phyloP scores from a whole-genome alignment of 2,329 filamentous ascomycete species.

The Sporothrix globosa region DNA sequence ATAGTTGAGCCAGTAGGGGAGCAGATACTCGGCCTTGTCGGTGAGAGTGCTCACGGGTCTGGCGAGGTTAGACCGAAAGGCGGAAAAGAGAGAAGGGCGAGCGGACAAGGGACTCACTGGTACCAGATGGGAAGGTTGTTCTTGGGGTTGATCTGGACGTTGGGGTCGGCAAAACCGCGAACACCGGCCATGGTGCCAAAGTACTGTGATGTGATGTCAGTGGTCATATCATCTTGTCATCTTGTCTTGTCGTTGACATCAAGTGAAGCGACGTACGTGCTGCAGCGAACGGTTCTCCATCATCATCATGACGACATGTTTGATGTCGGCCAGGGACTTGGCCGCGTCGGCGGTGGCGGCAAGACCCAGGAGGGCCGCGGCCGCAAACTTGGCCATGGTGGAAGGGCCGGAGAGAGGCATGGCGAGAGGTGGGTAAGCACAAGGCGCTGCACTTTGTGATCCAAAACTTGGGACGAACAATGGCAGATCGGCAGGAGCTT shows the following conservation, averaged over 20 bases:
- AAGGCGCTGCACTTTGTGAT: neutral
- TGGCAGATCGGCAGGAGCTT: slow-evolving; percentile 27
- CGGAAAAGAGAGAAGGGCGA: neutral
- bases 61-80: neutral
- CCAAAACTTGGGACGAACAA: neutral
- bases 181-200: slow-evolving; percentile 59
- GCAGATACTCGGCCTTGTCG: slow-evolving; percentile 48
- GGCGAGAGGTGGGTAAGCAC: neutral
- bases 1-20: slow-evolving; percentile 59
- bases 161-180: slow-evolving; percentile 59
- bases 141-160: slow-evolving; percentile 53
- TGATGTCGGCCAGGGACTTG: slow-evolving; percentile 53
- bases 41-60: slow-evolving; percentile 47
- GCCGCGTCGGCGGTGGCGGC: slow-evolving; percentile 39
- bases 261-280: slow-evolving; percentile 38
- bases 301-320: slow-evolving; percentile 63
- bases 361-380: slow-evolving; percentile 33
- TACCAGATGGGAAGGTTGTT: slow-evolving; percentile 52
- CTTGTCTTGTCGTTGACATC: no score
- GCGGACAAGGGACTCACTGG: slow-evolving; percentile 46
- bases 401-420: slow-evolving; percentile 7
- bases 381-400: slow-evolving; percentile 34
- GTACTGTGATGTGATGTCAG: slow-evolving; percentile 45
- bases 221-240: neutral
- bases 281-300: slow-evolving; percentile 49